Evolutionary conservation across 805 yeast genomes (phyloP).

Genomic region (Pichia cephalocereana): DNA sequence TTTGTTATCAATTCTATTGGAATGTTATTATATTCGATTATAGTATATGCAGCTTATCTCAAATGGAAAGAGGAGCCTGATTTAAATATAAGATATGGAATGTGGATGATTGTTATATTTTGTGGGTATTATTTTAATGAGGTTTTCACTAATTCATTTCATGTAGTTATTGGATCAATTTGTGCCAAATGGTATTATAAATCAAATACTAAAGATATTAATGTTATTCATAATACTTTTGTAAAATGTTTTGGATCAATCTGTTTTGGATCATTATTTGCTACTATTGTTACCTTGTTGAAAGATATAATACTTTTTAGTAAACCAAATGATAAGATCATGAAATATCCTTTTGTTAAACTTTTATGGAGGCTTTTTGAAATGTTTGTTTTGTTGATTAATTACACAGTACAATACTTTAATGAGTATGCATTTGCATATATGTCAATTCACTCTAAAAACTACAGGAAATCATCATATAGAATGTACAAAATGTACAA

Average conservation of each 20-base stretch:
- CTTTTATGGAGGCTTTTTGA: conserved; percentile 2
- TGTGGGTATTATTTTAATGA: conserved; percentile 80
- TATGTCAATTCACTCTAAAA: conserved; percentile 75
- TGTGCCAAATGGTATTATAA: conserved; percentile 89
- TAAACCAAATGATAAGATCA: background rate
- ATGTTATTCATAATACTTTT: conserved; percentile 63
- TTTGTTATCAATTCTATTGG: conserved; percentile 53
- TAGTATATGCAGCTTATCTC: conserved; percentile 67
- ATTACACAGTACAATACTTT: conserved; percentile 24
- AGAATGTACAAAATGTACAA: conserved; percentile 69
- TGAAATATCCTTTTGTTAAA: background rate
- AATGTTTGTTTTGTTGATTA: background rate
- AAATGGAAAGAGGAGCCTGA: conserved; percentile 40
- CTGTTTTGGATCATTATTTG: conserved; percentile 70
- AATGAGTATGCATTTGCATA: conserved; percentile 84
- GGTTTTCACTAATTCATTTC: conserved; percentile 69
- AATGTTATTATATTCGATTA: conserved; percentile 54
- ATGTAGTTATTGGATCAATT: conserved; percentile 75
- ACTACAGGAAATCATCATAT: conserved; percentile 64
- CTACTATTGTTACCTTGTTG: conserved; percentile 49
- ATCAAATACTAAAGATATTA: conserved; percentile 57
- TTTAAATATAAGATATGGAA: conserved; percentile 20
- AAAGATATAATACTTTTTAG: conserved; percentile 1
- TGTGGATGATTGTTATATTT: conserved; percentile 66
- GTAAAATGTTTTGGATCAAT: conserved; percentile 85